A percentile compares a stretch with the other conserved stretches of the same genome.
phyloP scores from a whole-genome alignment of 106 monocot species.

The Acanthochlamys bracteata region DNA sequence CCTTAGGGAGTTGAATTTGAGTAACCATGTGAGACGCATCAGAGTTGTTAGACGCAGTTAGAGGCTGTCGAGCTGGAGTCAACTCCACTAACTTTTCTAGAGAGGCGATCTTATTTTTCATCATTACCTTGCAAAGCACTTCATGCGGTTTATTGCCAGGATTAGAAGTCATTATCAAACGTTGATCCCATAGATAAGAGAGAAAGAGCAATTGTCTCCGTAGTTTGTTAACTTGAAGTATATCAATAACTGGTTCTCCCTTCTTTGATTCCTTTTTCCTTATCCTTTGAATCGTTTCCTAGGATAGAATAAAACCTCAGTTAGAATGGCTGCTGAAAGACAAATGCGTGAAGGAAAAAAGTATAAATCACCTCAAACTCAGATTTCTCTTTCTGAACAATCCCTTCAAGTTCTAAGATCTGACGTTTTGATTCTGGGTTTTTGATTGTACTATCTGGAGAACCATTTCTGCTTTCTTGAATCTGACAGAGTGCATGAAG shows the following conservation, averaged over 20 bases:
- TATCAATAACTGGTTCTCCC: slow-evolving; percentile 48
- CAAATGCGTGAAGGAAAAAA: not conserved
- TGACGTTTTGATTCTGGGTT: slow-evolving; percentile 19
- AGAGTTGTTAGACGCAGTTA: slow-evolving; percentile 6
- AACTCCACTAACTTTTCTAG: slow-evolving; percentile 21
- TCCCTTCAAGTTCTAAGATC: slow-evolving; percentile 46
- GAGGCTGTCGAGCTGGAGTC: slow-evolving; percentile 21
- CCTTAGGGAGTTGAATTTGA: slow-evolving; percentile 21
- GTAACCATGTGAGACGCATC: slow-evolving; percentile 12
- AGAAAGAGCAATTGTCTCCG: slow-evolving; percentile 57
- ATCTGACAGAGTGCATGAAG: slow-evolving; percentile 25
- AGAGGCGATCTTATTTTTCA: slow-evolving; percentile 15
- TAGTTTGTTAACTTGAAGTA: slow-evolving; percentile 80
- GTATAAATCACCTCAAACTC: slow-evolving; percentile 62
- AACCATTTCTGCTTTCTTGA: slow-evolving; percentile 24
- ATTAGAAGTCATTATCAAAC: slow-evolving; percentile 39
- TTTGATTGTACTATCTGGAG: slow-evolving; percentile 9
- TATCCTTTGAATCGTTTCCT: slow-evolving; percentile 54
- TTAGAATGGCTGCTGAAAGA: slow-evolving; percentile 3
- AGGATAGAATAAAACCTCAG: slow-evolving; percentile 10
- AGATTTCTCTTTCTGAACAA: slow-evolving; percentile 55
- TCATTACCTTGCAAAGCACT: slow-evolving; percentile 7
- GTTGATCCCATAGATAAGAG: slow-evolving; percentile 78
- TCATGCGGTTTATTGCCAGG: slow-evolving; percentile 33
- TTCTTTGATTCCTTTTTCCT: slow-evolving; percentile 33